Base-by-base conservation (phyloP, 2,329 filamentous ascomycete species). In the Aspergillus sojae region DNA sequence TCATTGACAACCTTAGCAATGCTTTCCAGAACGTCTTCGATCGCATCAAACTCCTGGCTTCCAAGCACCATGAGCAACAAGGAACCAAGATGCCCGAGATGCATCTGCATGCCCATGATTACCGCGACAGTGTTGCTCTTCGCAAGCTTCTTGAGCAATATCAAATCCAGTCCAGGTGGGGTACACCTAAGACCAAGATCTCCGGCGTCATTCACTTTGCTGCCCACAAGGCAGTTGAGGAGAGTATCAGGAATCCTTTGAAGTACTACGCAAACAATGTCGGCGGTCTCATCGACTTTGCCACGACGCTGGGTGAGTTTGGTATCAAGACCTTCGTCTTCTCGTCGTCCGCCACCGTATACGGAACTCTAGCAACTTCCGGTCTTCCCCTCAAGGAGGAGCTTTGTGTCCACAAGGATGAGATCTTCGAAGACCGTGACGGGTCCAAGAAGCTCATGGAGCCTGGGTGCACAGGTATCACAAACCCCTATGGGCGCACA, bases 241-340 rank as follows among this genome's bases (percentile, higher is more conserved):
- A 91, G 68, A 89, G 86, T 50, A 89, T 90, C 64, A 75, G 77
- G 30, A 78, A 81, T 62, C 88, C 88, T 0, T 75, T 90, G 61
- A 84, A 84, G 63, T 91, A 91, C 75, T 91, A 90, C 75, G 82
- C 83, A 63, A 91, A 90, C 79, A 91, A 91, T 64, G 86, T 90
- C 36, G 85, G 84, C 68, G 88, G 88, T 0, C 78, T 90, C 5
- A 80, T 90, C 55, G 82, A 88, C 63, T 84, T 91, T 62, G 81
- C 88, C 34, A 76, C 81, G 21, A 79, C 84, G 5, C 81, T 90
- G 53, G 83, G 84, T 58, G 81, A 86, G 63, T 86, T 86, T 70
- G 80, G 83, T 39, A 88, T 90, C 75, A 88, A 87, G 69, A 88
- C 85, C 46, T 86, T 90, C 65, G 87, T 90, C 63, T 90, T 91